phyloP scores from a whole-genome alignment of 495 filamentous ascomycete genomes.

The Penicillium dipodomyicola region DNA sequence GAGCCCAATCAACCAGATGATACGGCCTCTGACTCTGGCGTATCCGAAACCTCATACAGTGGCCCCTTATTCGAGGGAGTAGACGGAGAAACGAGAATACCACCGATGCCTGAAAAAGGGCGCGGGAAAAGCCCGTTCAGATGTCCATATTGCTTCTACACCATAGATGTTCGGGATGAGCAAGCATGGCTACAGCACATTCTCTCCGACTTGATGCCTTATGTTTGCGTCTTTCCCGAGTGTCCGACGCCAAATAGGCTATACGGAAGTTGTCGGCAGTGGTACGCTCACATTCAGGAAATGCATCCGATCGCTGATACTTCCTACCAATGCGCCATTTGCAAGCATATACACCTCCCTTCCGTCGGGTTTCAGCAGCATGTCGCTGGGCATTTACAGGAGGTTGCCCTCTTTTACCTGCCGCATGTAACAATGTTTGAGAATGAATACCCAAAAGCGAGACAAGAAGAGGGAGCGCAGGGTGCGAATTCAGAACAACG shows the following conservation, averaged over 20 bases:
- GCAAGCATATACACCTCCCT: not conserved
- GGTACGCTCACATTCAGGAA: conserved; percentile 23
- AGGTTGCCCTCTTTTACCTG: conserved; percentile 20
- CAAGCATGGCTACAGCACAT: conserved; percentile 27
- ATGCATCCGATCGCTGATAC: not conserved
- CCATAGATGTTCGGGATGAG: conserved; percentile 14
- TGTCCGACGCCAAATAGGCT: conserved; percentile 21
- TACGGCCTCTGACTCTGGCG: not conserved
- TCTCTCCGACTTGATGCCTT: conserved; percentile 32
- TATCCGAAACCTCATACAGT: conserved; percentile 14
- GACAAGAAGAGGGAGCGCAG: too few species aligned
- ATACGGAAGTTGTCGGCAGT: conserved; percentile 24
- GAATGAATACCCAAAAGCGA: not conserved
- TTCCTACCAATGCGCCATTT: conserved; percentile 10
- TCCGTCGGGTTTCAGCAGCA: conserved; percentile 13
- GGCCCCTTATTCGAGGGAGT: not conserved
- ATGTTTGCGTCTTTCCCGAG: conserved; percentile 21
- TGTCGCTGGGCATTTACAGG: conserved; percentile 19
- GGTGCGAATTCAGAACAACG: too few species aligned
- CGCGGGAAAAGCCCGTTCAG: conserved; percentile 16
- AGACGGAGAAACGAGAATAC: not conserved
- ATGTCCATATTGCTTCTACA: conserved; percentile 31
- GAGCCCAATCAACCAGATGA: not conserved
- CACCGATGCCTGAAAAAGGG: conserved; percentile 14
- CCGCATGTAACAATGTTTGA: not conserved